phyloP scores from a whole-genome alignment of 352 stramenopile genomes.

The Phytopythium cucurbitacearum region DNA sequence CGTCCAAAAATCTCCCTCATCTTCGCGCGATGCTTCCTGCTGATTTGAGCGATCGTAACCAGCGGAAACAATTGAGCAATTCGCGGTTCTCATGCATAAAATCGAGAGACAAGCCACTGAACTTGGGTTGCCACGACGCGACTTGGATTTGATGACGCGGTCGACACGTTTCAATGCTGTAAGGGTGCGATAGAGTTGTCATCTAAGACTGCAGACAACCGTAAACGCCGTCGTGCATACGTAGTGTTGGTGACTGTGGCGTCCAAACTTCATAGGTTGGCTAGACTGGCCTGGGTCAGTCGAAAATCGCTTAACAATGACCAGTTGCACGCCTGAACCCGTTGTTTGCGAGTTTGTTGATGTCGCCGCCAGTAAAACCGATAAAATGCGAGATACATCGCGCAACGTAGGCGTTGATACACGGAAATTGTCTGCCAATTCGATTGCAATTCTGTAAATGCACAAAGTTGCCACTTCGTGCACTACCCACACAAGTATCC shows the following conservation, averaged over 20 bases:
- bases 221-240: slow-evolving; percentile 6
- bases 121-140: neutral
- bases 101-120: neutral
- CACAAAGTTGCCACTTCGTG: no score
- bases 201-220: slow-evolving; percentile 1
- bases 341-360: no score
- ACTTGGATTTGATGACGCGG: slow-evolving; percentile 1
- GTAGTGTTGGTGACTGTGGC: slow-evolving; percentile 9
- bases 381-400: no score
- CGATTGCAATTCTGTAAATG: no score
- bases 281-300: no score
- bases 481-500: no score
- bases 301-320: no score
- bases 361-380: no score
- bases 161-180: slow-evolving; percentile 9
- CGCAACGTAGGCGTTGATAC: no score
- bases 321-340: no score
- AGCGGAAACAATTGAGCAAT: slow-evolving; percentile 10
- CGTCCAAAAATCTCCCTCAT: neutral
- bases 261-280: no score
- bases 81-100: slow-evolving; percentile 9
- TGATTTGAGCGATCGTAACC: slow-evolving; percentile 9
- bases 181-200: slow-evolving; percentile 5
- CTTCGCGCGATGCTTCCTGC: slow-evolving; percentile 1
- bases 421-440: no score